Base-by-base conservation (phyloP, 805 yeast genomes). In the Nakazawaea pomicola region DNA sequence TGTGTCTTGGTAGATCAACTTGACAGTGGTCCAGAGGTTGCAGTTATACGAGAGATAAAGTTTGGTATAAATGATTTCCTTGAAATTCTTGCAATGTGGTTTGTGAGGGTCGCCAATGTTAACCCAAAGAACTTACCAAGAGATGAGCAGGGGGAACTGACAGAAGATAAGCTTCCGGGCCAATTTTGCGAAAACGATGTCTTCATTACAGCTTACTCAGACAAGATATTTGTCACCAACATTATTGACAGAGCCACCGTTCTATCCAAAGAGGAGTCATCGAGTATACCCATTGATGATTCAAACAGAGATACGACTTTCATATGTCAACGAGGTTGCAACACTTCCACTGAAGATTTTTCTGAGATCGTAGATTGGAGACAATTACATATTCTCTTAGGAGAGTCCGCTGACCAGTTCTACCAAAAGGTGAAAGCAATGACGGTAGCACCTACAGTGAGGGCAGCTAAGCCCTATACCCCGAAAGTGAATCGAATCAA, bases 161-260 rank as follows among this genome's bases (percentile, higher is more conserved):
- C 27, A 43, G 43, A n/a, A 50, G 49, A 7, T 44, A 37, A 14
- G 48, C 58, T 33, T 7, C 46, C 48, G 3, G 37, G 57, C 1
- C 55, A 51, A 6, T 50, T 52, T 21, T 45, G 52, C 27, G 46
- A 49, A 1, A 67, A 70, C 49, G 88, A 81, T 54, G 41, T 81
- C 5, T 76, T 75, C 47, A 50, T 82, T 19, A 74, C 85, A 0
- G 68, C 83, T 3, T 69, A 71, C 25, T 40, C 64, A 15, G 70
- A 67, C 3, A 68, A 68, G 28, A 55, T 81, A 12, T 51, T 57
- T 36, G 56, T 78, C 2, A 47, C 46, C 1, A 66, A 75, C 34
- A 64, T 80, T 19, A 46, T 72, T 2, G 65, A 56, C 5, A 60
- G 63, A 29, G 79, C 75, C 6, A 62, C 54, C 6, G 72, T 81